A percentile compares a stretch with the other conserved stretches of the same genome.
Evolutionary conservation across 768 basidiomycete genomes (phyloP).

Genomic region (Tulasnella sp.): DNA sequence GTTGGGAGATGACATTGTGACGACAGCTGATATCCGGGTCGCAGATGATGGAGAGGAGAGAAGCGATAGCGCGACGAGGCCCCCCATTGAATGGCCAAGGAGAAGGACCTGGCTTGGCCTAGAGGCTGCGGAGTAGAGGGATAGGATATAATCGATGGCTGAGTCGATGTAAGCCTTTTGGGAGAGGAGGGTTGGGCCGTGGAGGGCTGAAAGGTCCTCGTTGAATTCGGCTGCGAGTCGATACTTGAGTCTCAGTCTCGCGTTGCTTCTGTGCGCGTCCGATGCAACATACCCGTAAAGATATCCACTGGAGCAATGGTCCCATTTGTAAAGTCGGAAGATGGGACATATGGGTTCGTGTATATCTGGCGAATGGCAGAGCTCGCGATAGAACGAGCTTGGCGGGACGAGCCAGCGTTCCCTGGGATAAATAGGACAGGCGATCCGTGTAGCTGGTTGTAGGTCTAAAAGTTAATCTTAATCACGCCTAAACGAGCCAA

Average conservation of each 20-base stretch:
- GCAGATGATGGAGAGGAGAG: conserved; percentile 37
- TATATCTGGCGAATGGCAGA: conserved; percentile 81
- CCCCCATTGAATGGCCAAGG: conserved; percentile 97
- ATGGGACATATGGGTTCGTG: conserved; percentile 52
- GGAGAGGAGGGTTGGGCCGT: conserved; percentile 79
- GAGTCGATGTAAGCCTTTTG: conserved; percentile 70
- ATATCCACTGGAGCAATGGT: conserved; percentile 66
- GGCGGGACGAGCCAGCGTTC: conserved; percentile 91
- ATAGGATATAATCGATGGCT: conserved; percentile 73
- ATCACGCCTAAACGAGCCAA: background rate
- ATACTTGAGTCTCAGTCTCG: background rate
- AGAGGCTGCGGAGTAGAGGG: conserved; percentile 54
- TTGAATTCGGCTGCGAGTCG: conserved; percentile 74
- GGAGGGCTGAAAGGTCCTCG: conserved; percentile 94
- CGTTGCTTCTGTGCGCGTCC: background rate
- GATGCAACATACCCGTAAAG: conserved; percentile 61
- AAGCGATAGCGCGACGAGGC: conserved; percentile 78
- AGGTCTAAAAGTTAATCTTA: background rate
- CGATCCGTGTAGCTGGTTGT: conserved; percentile 44
- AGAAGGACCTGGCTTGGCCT: conserved; percentile 59
- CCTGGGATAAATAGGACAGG: conserved; percentile 98
- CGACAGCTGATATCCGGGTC: conserved; percentile 60
- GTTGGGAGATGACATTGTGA: conserved; percentile 98
- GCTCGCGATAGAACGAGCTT: conserved; percentile 92
- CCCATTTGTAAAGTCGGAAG: conserved; percentile 50